These are phyloP conservation scores for Candida qinlingensis DNA, from an alignment of 805 yeast genomes.

Conservation along the genomic window DNA sequence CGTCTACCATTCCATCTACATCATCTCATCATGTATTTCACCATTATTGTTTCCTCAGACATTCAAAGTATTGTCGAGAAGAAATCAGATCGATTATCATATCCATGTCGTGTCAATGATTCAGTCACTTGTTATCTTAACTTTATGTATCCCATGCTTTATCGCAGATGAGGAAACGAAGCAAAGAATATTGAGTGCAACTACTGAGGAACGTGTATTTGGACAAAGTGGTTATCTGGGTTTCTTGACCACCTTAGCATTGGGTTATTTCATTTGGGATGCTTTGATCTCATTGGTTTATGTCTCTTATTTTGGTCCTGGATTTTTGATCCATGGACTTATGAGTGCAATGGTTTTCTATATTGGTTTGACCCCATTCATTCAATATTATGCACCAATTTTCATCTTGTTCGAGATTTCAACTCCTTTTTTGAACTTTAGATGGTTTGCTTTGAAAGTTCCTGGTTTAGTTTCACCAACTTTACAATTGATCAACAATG, in stretches of 20 bases:
- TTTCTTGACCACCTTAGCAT: constrained; percentile 55
- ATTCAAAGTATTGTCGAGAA: constrained; percentile 26
- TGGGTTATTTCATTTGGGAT: constrained; percentile 89
- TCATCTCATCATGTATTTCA: constrained; percentile 16
- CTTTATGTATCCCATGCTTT: constrained; percentile 24
- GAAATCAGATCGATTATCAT: constrained; percentile 64
- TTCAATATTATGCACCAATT: constrained; percentile 65
- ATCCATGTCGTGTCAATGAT: constrained; percentile 84
- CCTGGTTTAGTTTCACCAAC: constrained; percentile 54
- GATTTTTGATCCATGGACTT: constrained; percentile 71
- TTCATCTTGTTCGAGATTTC: constrained; percentile 76
- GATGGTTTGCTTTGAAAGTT: constrained; percentile 75
- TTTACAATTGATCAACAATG: constrained; percentile 57
- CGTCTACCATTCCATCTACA: constrained; percentile 26
- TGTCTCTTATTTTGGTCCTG: constrained; percentile 58
- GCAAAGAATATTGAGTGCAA: not conserved
- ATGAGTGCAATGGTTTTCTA: constrained; percentile 67
- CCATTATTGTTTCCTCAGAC: constrained; percentile 20
- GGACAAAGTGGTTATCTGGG: constrained; percentile 70
- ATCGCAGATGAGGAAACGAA: not conserved
- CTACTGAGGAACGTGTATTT: constrained; percentile 41
- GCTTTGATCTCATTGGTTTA: constrained; percentile 51
- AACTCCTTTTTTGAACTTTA: constrained; percentile 80
- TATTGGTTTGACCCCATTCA: constrained; percentile 59
- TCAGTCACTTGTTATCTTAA: constrained; percentile 66